A percentile compares a stretch with the other conserved stretches of the same genome.
Conservation (phyloP, 2,329 filamentous ascomycete genomes). For the Leptographium procerum region DNA sequence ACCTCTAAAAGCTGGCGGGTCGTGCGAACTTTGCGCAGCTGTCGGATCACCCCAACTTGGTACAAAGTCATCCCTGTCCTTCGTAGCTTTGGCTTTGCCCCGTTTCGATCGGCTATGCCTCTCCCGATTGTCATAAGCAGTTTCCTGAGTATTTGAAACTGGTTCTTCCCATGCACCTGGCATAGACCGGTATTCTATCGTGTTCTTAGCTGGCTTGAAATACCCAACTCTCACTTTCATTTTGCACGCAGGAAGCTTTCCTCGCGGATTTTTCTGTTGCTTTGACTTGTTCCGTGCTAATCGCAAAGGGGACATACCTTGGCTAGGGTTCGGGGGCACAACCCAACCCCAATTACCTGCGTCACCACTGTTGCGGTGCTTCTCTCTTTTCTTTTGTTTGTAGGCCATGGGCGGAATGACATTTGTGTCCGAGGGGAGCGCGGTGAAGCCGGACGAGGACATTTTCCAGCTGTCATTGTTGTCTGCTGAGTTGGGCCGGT, state of each 20-base stretch:
- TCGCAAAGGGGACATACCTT: neutral
- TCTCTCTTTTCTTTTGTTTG: neutral
- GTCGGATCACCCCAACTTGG: slow-evolving; percentile 10
- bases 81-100: neutral
- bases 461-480: neutral
- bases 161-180: slow-evolving; percentile 5
- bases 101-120: neutral
- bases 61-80: neutral
- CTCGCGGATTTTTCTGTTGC: too few species aligned
- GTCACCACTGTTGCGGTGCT: neutral
- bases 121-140: neutral
- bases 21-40: slow-evolving; percentile 11
- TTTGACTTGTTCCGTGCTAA: too few species aligned
- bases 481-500: neutral
- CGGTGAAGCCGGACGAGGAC: neutral
- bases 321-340: too few species aligned
- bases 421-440: neutral
- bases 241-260: too few species aligned
- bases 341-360: neutral
- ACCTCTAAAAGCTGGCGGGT: slow-evolving; percentile 1
- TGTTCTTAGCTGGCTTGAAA: neutral
- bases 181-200: neutral
- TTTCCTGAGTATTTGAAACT: neutral
- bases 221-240: too few species aligned
- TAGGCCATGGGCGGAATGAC: neutral